Evolutionary conservation across 192 early-diverging fungal species (phyloP).

Genomic region (Gaertneriomyces sp.): DNA sequence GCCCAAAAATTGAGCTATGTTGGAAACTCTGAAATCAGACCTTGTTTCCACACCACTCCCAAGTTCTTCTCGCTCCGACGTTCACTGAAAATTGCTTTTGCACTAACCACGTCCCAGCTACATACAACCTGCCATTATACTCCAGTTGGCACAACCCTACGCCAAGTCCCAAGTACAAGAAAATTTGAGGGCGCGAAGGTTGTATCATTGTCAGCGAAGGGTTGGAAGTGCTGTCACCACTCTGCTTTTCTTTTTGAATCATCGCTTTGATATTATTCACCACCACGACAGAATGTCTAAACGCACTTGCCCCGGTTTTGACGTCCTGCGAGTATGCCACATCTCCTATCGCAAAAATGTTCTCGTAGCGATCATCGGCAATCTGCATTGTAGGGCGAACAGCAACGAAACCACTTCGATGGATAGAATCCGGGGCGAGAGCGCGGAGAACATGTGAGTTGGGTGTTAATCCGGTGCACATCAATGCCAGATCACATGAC

Average conservation of each 20-base stretch:
- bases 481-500: conserved; percentile 59
- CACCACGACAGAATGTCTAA: background rate
- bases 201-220: background rate
- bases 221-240: background rate
- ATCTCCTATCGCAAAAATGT: conserved; percentile 78
- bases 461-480: conserved; percentile 64
- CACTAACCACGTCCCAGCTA: conserved; percentile 21
- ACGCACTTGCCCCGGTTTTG: conserved; percentile 35
- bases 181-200: conserved; percentile 14
- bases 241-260: background rate
- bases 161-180: conserved; percentile 9
- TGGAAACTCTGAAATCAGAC: too few species aligned
- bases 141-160: conserved; percentile 1
- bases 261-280: conserved; percentile 10
- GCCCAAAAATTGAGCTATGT: too few species aligned
- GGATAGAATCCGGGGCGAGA: conserved; percentile 52
- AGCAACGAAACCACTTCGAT: conserved; percentile 55
- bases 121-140: conserved; percentile 8
- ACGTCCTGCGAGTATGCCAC: conserved; percentile 51
- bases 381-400: conserved; percentile 73
- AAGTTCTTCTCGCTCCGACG: conserved; percentile 11
- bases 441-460: conserved; percentile 61
- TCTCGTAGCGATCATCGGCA: conserved; percentile 43
- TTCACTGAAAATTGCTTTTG: conserved; percentile 13
- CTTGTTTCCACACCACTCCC: conserved; percentile 12